A percentile compares a stretch with the other conserved stretches of the same genome.
Conservation (phyloP, 1,139 yeast species). For the Candida glucosophila region DNA sequence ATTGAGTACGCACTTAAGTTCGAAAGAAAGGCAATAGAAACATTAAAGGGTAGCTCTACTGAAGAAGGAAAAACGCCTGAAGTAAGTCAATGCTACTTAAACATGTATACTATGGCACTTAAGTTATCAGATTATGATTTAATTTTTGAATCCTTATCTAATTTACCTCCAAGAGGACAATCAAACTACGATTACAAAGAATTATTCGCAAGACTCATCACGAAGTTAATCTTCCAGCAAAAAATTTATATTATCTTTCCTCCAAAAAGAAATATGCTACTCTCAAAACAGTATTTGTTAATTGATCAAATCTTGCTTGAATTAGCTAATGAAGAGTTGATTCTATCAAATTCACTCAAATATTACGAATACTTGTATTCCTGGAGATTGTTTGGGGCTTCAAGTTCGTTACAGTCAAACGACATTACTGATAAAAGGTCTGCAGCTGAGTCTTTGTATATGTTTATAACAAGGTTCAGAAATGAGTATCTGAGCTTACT, state of each 20-base stretch:
- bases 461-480: conserved; percentile 38
- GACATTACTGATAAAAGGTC: conserved; percentile 39
- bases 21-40: conserved; percentile 24
- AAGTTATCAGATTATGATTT: conserved; percentile 15
- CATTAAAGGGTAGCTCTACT: no score
- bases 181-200: conserved; percentile 7
- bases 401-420: conserved; percentile 6
- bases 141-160: conserved; percentile 17
- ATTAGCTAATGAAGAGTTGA: conserved; percentile 27
- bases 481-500: conserved; percentile 11
- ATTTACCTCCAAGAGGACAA: conserved; percentile 9
- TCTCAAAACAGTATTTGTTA: conserved; percentile 18
- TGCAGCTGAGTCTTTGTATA: conserved; percentile 49
- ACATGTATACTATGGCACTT: conserved; percentile 24
- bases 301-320: conserved; percentile 33
- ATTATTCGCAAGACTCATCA: conserved; percentile 14
- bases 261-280: conserved; percentile 13
- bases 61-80: not conserved
- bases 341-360: conserved; percentile 30
- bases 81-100: conserved; percentile 11
- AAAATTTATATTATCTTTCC: conserved; percentile 16
- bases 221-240: conserved; percentile 16
- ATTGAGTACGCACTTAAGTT: conserved; percentile 21
- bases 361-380: conserved; percentile 48
- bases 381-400: conserved; percentile 37